Conservation (phyloP, 192 early-diverging fungal genomes). For the Phycomyces blakesleeanus region DNA sequence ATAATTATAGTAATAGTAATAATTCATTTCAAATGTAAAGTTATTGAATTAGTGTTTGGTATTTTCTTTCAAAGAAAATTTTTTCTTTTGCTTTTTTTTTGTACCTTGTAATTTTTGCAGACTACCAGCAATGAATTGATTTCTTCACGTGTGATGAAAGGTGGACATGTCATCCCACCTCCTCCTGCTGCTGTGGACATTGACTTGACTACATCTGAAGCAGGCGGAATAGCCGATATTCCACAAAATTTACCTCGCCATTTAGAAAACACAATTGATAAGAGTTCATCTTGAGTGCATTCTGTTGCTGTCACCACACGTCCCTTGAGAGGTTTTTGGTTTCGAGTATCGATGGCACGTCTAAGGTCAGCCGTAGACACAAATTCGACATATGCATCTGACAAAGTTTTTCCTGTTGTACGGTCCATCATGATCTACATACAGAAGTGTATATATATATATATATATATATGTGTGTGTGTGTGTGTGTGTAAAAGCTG, state of each 20-base stretch:
- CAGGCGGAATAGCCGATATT: conserved; percentile 38
- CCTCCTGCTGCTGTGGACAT: conserved; percentile 21
- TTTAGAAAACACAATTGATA: conserved; percentile 52
- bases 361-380: conserved; percentile 46
- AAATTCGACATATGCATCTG: conserved; percentile 67
- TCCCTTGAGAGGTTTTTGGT: conserved; percentile 57
- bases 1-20: no score
- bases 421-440: conserved; percentile 55
- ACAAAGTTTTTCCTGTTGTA: conserved; percentile 66
- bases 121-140: conserved; percentile 65
- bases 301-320: conserved; percentile 48
- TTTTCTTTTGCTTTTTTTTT: no score
- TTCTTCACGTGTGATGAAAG: conserved; percentile 64
- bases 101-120: conserved; percentile 73
- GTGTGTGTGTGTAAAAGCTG: no score
- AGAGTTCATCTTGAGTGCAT: conserved; percentile 54
- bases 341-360: conserved; percentile 51
- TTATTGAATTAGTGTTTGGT: no score
- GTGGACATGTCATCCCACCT: conserved; percentile 11
- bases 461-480: no score
- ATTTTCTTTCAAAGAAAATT: no score
- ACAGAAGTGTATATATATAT: no score
- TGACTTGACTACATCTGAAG: conserved; percentile 3
- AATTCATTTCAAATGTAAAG: no score
- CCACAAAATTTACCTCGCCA: conserved; percentile 53